Evolutionary conservation across 1,284 basidiomycete genomes (phyloP).

Genomic region (Grifola frondosa): DNA sequence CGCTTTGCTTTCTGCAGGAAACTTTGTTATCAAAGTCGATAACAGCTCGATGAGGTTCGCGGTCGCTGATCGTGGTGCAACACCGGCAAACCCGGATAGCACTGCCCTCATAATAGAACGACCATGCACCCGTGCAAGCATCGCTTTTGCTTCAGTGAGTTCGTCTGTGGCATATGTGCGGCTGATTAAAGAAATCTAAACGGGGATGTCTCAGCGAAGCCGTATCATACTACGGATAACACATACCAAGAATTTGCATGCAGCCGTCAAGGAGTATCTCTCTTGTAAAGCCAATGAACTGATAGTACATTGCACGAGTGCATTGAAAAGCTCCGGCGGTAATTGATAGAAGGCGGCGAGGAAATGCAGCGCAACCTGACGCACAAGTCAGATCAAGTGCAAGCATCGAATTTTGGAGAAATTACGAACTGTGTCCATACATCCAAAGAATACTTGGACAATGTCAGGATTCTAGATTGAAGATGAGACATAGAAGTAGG

Average conservation of each 20-base stretch:
- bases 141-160: conserved; percentile 46
- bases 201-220: too few species aligned
- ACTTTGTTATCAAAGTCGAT: conserved; percentile 59
- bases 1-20: conserved; percentile 49
- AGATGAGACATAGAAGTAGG: not conserved
- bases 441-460: conserved; percentile 84
- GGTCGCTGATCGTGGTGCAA: conserved; percentile 80
- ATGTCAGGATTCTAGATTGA: conserved; percentile 76
- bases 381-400: conserved; percentile 2
- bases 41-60: conserved; percentile 83
- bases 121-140: conserved; percentile 64
- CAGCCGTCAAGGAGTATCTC: conserved; percentile 81
- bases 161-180: conserved; percentile 56
- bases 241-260: conserved; percentile 79
- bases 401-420: not conserved
- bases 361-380: conserved; percentile 73
- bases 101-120: conserved; percentile 69
- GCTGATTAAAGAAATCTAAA: conserved; percentile 60
- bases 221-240: too few species aligned
- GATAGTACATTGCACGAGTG: conserved; percentile 72
- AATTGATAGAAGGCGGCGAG: conserved; percentile 68
- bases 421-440: conserved; percentile 62
- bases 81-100: conserved; percentile 75
- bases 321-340: conserved; percentile 64
- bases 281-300: conserved; percentile 77